These are phyloP conservation scores for Beverwykella pulmonaria DNA, from an alignment of 495 filamentous ascomycete species.

Conservation along the genomic window DNA sequence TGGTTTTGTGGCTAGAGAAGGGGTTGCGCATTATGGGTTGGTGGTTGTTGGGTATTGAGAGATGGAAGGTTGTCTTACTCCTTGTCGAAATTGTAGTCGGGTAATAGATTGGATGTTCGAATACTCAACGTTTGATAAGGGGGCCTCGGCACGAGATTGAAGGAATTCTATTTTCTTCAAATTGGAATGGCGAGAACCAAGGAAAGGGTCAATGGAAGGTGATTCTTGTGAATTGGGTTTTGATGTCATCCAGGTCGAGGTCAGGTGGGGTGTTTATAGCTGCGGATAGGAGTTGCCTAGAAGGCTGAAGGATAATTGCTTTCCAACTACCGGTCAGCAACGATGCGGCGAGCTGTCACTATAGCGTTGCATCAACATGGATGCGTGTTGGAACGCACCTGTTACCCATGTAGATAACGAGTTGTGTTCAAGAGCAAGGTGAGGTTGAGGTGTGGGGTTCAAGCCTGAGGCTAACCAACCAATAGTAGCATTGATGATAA, in stretches of 20 bases:
- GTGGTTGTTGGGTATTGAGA: neutral
- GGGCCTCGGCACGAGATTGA: too few relatives aligned
- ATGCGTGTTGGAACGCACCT: slow-evolving; percentile 16
- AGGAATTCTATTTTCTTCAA: too few relatives aligned
- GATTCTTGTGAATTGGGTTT: too few relatives aligned
- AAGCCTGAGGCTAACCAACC: neutral
- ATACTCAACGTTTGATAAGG: too few relatives aligned
- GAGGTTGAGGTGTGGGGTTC: neutral
- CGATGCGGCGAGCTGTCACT: neutral
- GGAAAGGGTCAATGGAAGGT: too few relatives aligned
- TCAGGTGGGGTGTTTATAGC: neutral
- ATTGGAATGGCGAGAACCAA: too few relatives aligned
- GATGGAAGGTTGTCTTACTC: too few relatives aligned
- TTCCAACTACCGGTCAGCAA: neutral
- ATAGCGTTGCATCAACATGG: slow-evolving; percentile 3
- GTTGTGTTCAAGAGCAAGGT: neutral
- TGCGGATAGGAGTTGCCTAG: neutral
- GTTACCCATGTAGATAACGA: neutral
- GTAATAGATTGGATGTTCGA: too few relatives aligned
- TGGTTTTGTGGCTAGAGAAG: slow-evolving; percentile 12
- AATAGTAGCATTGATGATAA: slow-evolving; percentile 6
- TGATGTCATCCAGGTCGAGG: neutral
- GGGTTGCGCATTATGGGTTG: slow-evolving; percentile 13
- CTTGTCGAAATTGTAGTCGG: too few relatives aligned
- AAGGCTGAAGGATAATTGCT: slow-evolving; percentile 5